Evolutionary conservation across 176 grass and related monocot genomes (phyloP), one percentile per base, ranked within the genome.

Genomic region (Hyparrhenia diplandra): DNA sequence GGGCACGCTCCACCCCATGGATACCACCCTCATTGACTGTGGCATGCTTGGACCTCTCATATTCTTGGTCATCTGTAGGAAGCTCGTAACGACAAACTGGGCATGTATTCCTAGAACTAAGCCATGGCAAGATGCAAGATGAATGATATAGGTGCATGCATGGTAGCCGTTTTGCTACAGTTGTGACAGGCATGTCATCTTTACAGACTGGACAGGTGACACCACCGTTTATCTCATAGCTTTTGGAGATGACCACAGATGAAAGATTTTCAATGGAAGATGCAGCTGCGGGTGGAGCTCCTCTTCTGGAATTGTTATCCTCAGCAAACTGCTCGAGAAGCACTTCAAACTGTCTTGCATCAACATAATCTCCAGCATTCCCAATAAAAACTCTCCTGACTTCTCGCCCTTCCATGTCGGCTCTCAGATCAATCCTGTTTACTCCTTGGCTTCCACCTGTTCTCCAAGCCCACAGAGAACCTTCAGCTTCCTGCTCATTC

Each of bases 191-290:
- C 73, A 98, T 88, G 23, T 51, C 46, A 63, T 95, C 95, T 84
- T 95, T 98, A 85, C 95, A 98, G 37, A 98, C 86, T 30, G 96
- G 86, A 65, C 96, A 98, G 60, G 89, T 85, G 49, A 95, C 77
- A 64, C 67, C 75, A 63, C 72, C 92, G 18, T 86, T 89, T 80
- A 35, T 89, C 62, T 87, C 75, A 67, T 82, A 82, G 49, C 84
- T 66, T 76, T 61, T 66, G 31, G 92, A 94, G 72, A 98, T 85
- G 62, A 89, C 47, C 54, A 95, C 69, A 66, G 80, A 83, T 68
- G 92, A 87, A 28, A 98, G 86, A 52, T 75, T 88, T 60, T 83
- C 69, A 67, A 87, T 14, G 4, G 43, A 91, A 20, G 85, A 89
- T 82, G 68, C 72, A 10, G 88, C 83, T 66, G 95, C 87, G 73